Evolutionary conservation across 2,329 filamentous ascomycete genomes (phyloP), one percentile per base, ranked within the genome.

Genomic region (Penicillium sclerotiorum): DNA sequence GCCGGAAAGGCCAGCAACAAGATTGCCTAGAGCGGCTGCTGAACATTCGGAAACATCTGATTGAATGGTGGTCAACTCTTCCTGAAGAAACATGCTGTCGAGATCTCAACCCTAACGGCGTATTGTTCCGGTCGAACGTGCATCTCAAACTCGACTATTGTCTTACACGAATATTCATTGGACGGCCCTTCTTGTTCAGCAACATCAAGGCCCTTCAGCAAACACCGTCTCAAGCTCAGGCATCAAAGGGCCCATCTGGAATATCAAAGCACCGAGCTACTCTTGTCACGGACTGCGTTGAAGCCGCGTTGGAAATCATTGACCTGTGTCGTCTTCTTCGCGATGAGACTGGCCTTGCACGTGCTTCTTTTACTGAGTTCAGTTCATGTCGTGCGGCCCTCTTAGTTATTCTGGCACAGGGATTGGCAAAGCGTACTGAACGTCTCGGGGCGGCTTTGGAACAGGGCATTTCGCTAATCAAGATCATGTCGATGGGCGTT

Each of bases 291-390:
- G 77, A 80, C 50, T 81, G 79, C 47, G 76, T 81, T 8, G 75
- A 80, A 47, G 79, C 79, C 2, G 79, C 80, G 2, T 62, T 80
- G 22, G 73, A 76, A 48, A 75, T 80, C 9, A 71, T 82, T 15
- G 74, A 79, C 36, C 72, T 80, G 4, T 80, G 79, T 53, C 74
- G 74, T 33, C 66, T 76, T 4, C 72, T 82, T 4, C 73, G 76
- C 32, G 74, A 75, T 37, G 77, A 74, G n/a, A 74, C 77, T 12
- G 80, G 79, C 13, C 76, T 82, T 45, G 79, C 80, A 5, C 74
- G 78, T 23, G 77, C 79, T 2, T 80, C 78, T 0, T 82, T 81
- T 56, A 80, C 78, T 3, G 80, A 82, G 54, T 82, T 81, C 58
- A 80, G 77, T 59, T 77, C 79, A 3, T 81, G 78, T 43, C 78